Evolutionary conservation across 164 flowering plant species (phyloP), one percentile per base, ranked within the genome.

Genomic region (Brasenia schreberi): DNA sequence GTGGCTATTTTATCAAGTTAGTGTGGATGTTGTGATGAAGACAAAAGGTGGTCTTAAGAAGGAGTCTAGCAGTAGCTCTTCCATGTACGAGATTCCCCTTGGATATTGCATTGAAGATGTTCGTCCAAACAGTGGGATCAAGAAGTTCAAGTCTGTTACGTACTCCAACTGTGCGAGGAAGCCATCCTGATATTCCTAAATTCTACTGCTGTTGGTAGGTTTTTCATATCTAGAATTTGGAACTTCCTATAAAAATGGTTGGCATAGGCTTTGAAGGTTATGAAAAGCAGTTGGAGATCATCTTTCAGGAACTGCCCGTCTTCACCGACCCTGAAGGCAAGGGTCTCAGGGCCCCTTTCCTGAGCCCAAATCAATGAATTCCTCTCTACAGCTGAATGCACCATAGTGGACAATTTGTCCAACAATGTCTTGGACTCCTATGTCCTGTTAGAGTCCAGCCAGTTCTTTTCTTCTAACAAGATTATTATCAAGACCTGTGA

Each of bases 381-480:
- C n/a, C 79, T 89, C 14, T 69, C 62, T 5, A 84, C 89, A 5
- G 97, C 94, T 53, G 87, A 82, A 67, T 91, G 97, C 88, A 87
- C 92, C 5, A 86, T 91, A 56, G 97, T 91, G 64, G 70, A 81
- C 11, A 82, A 88, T 0, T 73, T 83, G 33, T 81, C 91, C 9
- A 89, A 89, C 65, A 79, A 76, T 6, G 64, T 75, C 43, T 72
- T 91, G 1, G 97, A 91, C 65, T 89, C 97, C 2, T 91, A 89
- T 66, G 92, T 91, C 62, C 85, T 89, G 16, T 90, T 95, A 0
- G 97, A 90, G 69, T 90, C 97, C 0, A 90, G 96, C 83, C 84
- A 88, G 66, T 89, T 91, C 77, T 85, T 91, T 16, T 83, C 78
- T 70, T 72, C 93, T 5, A 83, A 87, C 88, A 91, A 87, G 76